phyloP scores from a whole-genome alignment of 2,329 filamentous ascomycete genomes.

The Diplodia sapinea region DNA sequence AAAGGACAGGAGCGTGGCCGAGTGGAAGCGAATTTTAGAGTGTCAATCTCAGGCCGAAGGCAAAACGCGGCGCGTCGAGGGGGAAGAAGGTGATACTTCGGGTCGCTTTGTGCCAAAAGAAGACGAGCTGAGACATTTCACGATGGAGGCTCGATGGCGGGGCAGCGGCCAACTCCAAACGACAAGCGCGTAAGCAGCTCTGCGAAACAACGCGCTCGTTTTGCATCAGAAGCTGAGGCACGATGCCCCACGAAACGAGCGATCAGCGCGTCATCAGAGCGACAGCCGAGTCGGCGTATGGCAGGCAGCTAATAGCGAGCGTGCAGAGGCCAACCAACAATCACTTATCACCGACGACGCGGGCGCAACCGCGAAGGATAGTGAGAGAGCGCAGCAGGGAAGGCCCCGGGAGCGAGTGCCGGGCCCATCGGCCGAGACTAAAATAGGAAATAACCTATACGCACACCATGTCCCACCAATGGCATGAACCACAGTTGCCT shows the following conservation, averaged over 20 bases:
- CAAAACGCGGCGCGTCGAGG: not conserved
- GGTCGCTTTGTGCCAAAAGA: constrained; percentile 1
- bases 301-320: not conserved
- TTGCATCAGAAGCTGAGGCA: constrained; percentile 17
- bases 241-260: constrained; percentile 1
- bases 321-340: constrained; percentile 9
- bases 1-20: not conserved
- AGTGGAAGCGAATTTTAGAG: too few relatives aligned
- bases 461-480: not conserved
- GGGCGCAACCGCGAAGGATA: not conserved
- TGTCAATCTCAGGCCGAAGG: not conserved
- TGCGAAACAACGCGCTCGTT: not conserved
- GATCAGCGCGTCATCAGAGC: constrained; percentile 13
- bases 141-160: not conserved
- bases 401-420: not conserved
- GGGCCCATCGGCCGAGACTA: constrained; percentile 3
- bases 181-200: not conserved
- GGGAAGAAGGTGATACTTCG: constrained; percentile 11
- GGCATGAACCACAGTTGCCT: not conserved
- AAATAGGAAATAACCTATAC: constrained; percentile 19
- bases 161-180: not conserved
- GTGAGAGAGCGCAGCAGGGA: not conserved
- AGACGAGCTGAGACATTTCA: not conserved
- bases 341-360: not conserved
- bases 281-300: not conserved